Base-by-base conservation (phyloP, 1,284 basidiomycete genomes). In the Apiotrichum gamsii region DNA sequence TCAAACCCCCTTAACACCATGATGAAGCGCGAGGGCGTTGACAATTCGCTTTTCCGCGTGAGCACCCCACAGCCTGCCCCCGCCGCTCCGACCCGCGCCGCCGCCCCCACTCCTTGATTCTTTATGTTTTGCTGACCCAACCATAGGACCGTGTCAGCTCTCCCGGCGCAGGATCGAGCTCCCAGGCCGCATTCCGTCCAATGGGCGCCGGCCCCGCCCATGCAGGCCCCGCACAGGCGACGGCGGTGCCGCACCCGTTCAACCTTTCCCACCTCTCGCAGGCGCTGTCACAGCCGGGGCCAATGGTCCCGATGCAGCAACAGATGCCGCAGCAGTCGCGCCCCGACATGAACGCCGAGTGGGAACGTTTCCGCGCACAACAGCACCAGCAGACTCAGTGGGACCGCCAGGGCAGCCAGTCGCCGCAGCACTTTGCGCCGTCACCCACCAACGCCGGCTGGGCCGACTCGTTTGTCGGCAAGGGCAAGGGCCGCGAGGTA, bases 1-100 rank as follows among this genome's bases (percentile, higher is more conserved):
- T 80, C 84, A 46, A 97, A 96, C 67, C 90, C 91, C 4, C 77
- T 98, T 25, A 83, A 87, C 16, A 86, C 90, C 62, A 84, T 97
- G 35, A 77, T 94, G 51, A 96, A 96, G 70, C 87, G 95, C 60
- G 83, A 90, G 5, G 88, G 91, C 54, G 83, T 83, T 4, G 93
- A 97, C 73, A 82, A 86, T 47, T 90, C 87, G 63, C 71, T 95
- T 16, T 67, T 70, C 51, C 52, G 64, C 36, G 71, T 72, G 42
- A 58, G 69, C 57, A 23, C 25, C 25, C 25, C 25, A 28, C 18
- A 30, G 18, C 39, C 25, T 11, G n/a, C n/a, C 33, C 11, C 16
- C 33, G 10, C 15, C 32, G 4, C 18, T 13, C 18, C 16, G 8
- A 33, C 32, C 14, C 18, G 18, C 18, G 10, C 8, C 33, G 18